These are phyloP conservation scores for Paramecium primaurelia DNA, from an alignment of 73 alveolate genomes.

Conservation along the genomic window DNA sequence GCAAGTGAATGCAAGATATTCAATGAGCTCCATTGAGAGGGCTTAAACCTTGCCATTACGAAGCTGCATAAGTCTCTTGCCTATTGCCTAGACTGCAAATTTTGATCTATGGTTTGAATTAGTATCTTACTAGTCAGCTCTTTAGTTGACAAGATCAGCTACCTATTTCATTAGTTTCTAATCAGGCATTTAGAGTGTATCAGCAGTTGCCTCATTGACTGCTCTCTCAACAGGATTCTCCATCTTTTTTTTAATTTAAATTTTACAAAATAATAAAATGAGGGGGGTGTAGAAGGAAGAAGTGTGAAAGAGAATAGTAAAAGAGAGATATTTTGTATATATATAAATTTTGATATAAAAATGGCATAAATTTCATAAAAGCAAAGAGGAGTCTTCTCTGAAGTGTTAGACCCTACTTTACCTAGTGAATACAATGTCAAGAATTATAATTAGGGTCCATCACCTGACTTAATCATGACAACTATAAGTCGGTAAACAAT, in stretches of 20 bases:
- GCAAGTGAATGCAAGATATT: conserved; percentile 35
- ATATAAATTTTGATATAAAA: not conserved
- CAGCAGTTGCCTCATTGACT: conserved; percentile 34
- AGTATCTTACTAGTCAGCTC: conserved; percentile 1
- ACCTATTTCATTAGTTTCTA: conserved; percentile 23
- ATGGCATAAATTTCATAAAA: conserved; percentile 34
- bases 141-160: not conserved
- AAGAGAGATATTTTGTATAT: not conserved
- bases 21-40: conserved; percentile 20
- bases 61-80: conserved; percentile 27
- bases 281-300: not conserved
- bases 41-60: conserved; percentile 40
- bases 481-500: not conserved
- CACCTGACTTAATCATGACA: conserved; percentile 17
- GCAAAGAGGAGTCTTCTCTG: conserved; percentile 62
- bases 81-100: conserved; percentile 40
- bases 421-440: not conserved
- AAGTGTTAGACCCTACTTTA: conserved; percentile 53
- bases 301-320: not conserved
- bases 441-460: conserved; percentile 37
- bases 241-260: conserved; percentile 9
- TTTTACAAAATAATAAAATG: not conserved
- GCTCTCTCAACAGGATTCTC: conserved; percentile 51
- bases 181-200: conserved; percentile 43
- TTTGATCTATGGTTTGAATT: not conserved